phyloP scores from a whole-genome alignment of 208 protist species.

The Leishmania turanica region DNA sequence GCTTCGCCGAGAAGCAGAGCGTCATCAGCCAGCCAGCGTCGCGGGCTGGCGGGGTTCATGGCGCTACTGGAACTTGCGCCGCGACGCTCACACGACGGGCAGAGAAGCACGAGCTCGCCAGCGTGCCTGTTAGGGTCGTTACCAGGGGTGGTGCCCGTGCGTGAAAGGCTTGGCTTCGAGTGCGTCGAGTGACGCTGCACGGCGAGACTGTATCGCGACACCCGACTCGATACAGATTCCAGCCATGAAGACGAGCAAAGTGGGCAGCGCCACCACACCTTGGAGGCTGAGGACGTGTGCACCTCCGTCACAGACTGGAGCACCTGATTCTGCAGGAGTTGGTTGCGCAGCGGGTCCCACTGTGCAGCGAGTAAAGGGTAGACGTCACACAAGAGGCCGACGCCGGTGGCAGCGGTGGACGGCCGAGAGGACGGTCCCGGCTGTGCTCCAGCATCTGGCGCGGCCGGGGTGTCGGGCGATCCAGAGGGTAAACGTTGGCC shows the following conservation, averaged over 20 bases:
- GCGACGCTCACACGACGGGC: constrained; percentile 61
- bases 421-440: constrained; percentile 1
- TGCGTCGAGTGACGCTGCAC: background rate
- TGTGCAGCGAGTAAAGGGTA: constrained; percentile 65
- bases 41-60: background rate
- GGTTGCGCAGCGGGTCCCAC: constrained; percentile 67
- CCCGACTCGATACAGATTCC: constrained; percentile 59
- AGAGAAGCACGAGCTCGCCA: constrained; percentile 35
- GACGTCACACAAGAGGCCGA: constrained; percentile 22
- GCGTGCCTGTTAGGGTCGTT: background rate
- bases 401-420: background rate
- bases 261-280: constrained; percentile 71
- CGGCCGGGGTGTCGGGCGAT: background rate
- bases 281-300: constrained; percentile 33
- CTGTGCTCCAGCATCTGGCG: background rate
- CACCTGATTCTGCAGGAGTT: constrained; percentile 46
- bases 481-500: background rate
- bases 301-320: constrained; percentile 46
- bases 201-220: constrained; percentile 37
- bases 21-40: constrained; percentile 52
- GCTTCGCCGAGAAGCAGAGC: constrained; percentile 54
- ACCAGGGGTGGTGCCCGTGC: background rate
- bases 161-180: background rate
- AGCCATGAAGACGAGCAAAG: constrained; percentile 59
- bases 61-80: constrained; percentile 12